Conservation (phyloP, 768 basidiomycete genomes). For the Tricholoma sp. region DNA sequence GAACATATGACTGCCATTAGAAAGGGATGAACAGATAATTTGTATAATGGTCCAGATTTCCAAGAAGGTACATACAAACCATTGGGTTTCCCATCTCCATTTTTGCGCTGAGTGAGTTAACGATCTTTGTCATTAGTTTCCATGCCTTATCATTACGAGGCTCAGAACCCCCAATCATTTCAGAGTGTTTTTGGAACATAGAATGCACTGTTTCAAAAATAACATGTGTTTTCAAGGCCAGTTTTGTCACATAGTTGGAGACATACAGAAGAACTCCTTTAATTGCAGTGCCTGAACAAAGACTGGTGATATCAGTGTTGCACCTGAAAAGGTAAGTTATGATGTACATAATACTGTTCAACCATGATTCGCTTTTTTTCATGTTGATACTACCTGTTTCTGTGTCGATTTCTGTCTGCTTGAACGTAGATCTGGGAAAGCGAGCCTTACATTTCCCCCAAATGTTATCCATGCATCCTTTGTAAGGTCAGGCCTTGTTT, state of each 20-base stretch:
- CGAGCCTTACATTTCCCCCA: conserved; percentile 25
- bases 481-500: conserved; percentile 2
- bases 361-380: conserved; percentile 29
- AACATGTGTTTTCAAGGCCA: conserved; percentile 29
- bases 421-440: conserved; percentile 26
- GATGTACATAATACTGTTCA: conserved; percentile 26
- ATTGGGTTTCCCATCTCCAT: conserved; percentile 34
- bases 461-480: conserved; percentile 23
- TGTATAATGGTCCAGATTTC: conserved; percentile 34
- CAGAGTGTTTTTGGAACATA: conserved; percentile 20
- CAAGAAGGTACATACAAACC: conserved; percentile 28
- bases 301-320: conserved; percentile 34
- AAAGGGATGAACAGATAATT: conserved; percentile 27
- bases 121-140: conserved; percentile 28
- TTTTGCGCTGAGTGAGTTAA: conserved; percentile 29
- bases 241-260: conserved; percentile 40
- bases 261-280: conserved; percentile 21
- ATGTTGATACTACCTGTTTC: conserved; percentile 23
- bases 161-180: conserved; percentile 14
- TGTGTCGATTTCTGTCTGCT: conserved; percentile 18
- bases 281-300: conserved; percentile 31
- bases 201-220: conserved; percentile 28
- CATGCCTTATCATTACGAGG: conserved; percentile 2
- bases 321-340: conserved; percentile 30
- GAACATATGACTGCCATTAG: conserved; percentile 28